Conservation (phyloP, 2,329 filamentous ascomycete genomes). For the Neonectria neomacrospora region DNA sequence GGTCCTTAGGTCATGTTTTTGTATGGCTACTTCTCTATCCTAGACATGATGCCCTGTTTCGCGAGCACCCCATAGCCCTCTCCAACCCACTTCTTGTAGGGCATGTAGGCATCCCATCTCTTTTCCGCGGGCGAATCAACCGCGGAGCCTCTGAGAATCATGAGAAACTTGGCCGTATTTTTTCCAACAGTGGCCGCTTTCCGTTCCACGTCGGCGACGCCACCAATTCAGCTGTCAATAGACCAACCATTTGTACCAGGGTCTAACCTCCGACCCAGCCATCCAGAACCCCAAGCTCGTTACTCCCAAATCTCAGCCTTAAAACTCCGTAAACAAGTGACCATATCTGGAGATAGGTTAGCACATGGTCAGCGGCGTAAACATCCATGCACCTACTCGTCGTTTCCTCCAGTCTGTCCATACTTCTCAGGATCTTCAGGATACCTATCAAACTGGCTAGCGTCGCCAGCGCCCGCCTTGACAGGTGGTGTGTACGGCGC, state of each 20-base stretch:
- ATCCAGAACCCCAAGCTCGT: slow-evolving; percentile 32
- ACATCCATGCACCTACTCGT: slow-evolving; percentile 76
- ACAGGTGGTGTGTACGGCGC: slow-evolving; percentile 97
- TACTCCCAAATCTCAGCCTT: slow-evolving; percentile 44
- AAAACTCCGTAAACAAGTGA: slow-evolving; percentile 81
- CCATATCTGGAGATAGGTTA: slow-evolving; percentile 66
- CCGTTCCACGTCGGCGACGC: background rate
- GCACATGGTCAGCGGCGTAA: background rate
- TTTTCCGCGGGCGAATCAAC: slow-evolving; percentile 6
- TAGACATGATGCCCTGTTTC: slow-evolving; percentile 12
- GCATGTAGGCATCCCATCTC: slow-evolving; percentile 1
- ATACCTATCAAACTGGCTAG: slow-evolving; percentile 98
- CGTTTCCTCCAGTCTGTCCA: slow-evolving; percentile 74
- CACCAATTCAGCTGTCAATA: slow-evolving; percentile 5
- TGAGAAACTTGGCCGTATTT: background rate
- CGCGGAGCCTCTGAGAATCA: background rate
- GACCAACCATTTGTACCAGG: slow-evolving; percentile 17
- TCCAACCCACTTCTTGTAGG: background rate
- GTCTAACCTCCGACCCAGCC: slow-evolving; percentile 28
- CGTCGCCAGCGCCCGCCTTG: slow-evolving; percentile 91
- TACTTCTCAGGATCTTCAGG: slow-evolving; percentile 97
- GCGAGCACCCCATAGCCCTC: background rate
- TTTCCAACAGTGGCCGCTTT: background rate
- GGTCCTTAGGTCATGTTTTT: slow-evolving; percentile 32
- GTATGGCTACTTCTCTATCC: slow-evolving; percentile 33